Evolutionary conservation across 2,329 filamentous ascomycete genomes (phyloP), one percentile per base, ranked within the genome.

Genomic region (Aspergillus terreus): DNA sequence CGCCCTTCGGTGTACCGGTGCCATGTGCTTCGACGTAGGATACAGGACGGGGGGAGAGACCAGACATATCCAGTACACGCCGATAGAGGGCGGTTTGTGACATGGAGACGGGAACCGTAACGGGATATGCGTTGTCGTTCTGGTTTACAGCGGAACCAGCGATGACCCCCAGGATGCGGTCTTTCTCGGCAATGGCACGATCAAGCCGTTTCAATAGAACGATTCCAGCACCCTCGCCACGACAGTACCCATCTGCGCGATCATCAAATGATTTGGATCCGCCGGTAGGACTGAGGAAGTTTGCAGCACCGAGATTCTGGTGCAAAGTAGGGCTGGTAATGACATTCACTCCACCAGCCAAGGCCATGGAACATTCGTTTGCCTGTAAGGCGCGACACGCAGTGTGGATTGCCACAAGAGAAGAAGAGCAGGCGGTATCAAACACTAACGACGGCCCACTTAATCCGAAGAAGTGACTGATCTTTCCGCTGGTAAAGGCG

Each of bases 291-390:
- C 63, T 65, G 3, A 68, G 51, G 36, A 69, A 68, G 7, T 62
- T 56, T 2, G 58, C 65, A 57, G 85, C 82, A 63, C 83, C 85
- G 2, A 92, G 76, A 58, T 86, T 87, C 5, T 85, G 78, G 71
- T 88, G 90, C 74, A 87, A 88, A 67, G 91, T 87, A 0, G 88
- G 86, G 69, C 89, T 89, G 45, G 87, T 90, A 69, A 91, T 78
- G 4, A 67, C 38, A 47, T 88, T 90, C 12, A 88, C 73, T 52
- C 90, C 90, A 51, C 90, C 89, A 1, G 88, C 86, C 33, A 91
- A 82, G 1, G 87, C 90, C 6, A 86, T 92, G 63, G 94, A 88
- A 55, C 85, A 88, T 58, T 94, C 89, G 46, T 84, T 82, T 2
- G 81, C 79, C 81, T 84, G 86, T 7, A 92, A 75, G 0, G 88